These are phyloP conservation scores for Oryza longistaminata DNA, from an alignment of 176 grass and related monocot genomes.

Conservation along the genomic window DNA sequence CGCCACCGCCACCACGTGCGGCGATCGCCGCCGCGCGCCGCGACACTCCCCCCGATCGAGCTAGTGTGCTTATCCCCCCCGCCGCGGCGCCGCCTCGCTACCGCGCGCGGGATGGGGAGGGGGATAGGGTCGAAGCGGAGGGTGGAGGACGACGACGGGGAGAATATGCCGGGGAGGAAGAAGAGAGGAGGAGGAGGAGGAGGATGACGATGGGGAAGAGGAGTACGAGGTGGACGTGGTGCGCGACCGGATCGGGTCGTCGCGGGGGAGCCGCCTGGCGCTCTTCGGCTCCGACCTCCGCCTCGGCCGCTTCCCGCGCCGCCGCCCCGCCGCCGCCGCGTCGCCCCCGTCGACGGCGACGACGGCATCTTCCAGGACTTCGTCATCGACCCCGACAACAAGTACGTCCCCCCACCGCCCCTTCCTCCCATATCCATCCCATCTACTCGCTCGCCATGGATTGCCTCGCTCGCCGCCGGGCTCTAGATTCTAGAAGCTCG, in stretches of 20 bases:
- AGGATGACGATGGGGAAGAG: not conserved
- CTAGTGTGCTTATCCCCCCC: no score
- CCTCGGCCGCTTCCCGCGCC: constrained; percentile 40
- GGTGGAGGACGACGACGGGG: not conserved
- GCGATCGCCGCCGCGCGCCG: no score
- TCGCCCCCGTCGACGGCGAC: constrained; percentile 7
- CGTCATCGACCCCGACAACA: constrained; percentile 80
- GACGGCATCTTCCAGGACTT: constrained; percentile 35
- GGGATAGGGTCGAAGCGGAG: constrained; percentile 36
- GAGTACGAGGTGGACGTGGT: constrained; percentile 79
- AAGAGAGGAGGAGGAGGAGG: not conserved
- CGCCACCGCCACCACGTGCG: no score
- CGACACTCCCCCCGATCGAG: no score
- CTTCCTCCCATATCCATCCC: not conserved
- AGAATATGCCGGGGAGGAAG: constrained; percentile 19
- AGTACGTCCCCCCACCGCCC: constrained; percentile 2
- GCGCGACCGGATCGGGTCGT: constrained; percentile 52
- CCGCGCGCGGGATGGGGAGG: constrained; percentile 23
- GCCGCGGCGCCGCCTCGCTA: not conserved
- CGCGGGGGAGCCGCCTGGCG: constrained; percentile 54
- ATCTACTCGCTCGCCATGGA: not conserved
- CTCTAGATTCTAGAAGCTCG: not conserved
- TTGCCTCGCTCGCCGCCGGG: not conserved
- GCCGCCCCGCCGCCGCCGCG: not conserved
- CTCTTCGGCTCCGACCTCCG: constrained; percentile 62